Conservation (phyloP, 306 rosid species). For the Arachis hypogaea region DNA sequence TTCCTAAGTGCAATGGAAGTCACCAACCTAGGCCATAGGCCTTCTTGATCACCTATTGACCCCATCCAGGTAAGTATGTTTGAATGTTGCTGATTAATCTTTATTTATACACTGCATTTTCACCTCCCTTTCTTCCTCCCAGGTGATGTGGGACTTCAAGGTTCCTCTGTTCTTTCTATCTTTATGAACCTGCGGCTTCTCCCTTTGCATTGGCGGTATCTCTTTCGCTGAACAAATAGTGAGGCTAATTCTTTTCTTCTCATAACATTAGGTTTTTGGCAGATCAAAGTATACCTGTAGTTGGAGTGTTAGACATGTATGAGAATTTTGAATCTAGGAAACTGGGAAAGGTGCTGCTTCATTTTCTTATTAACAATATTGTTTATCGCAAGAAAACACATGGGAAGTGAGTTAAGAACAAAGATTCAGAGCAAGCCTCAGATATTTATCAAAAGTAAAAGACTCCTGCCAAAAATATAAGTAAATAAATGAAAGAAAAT, state of each 20-base stretch:
- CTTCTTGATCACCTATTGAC: conserved; percentile 47
- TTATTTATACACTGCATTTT: not conserved
- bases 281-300: not conserved
- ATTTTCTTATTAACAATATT: too few relatives aligned
- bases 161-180: not conserved
- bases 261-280: too few relatives aligned
- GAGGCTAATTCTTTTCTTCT: too few relatives aligned
- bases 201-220: not conserved
- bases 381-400: too few relatives aligned
- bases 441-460: too few relatives aligned
- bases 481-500: too few relatives aligned
- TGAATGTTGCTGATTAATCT: fast-evolving
- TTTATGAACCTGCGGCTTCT: too few relatives aligned
- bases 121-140: not conserved
- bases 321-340: not conserved
- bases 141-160: conserved; percentile 18
- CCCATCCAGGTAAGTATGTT: conserved; percentile 51
- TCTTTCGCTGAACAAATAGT: too few relatives aligned
- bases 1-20: conserved; percentile 53
- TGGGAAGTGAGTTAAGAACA: too few relatives aligned
- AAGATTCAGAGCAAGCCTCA: too few relatives aligned
- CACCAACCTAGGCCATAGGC: conserved; percentile 49
- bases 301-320: not conserved
- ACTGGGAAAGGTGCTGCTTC: not conserved
- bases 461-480: too few relatives aligned